These are phyloP conservation scores for Syzygium jambos DNA, from an alignment of 345 rosid genomes.

Conservation along the genomic window DNA sequence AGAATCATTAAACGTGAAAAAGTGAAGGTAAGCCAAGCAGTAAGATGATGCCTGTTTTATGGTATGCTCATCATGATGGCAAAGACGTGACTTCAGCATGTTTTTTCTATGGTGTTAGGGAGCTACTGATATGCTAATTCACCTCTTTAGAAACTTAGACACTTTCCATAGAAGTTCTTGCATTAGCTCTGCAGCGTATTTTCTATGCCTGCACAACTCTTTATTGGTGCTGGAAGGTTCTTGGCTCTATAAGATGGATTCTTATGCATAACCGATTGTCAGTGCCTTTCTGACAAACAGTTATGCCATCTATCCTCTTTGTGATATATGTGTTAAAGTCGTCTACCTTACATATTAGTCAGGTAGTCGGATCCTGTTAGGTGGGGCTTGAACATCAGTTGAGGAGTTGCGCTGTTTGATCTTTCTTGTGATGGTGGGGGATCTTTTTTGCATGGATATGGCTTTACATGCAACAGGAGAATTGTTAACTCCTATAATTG, in stretches of 20 bases:
- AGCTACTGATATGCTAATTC: background rate
- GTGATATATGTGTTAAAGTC: background rate
- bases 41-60: background rate
- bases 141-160: background rate
- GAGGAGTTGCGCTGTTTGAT: background rate
- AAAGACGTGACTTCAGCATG: background rate
- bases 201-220: background rate
- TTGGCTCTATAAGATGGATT: background rate
- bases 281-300: background rate
- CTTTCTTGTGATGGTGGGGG: background rate
- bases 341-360: background rate
- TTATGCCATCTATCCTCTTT: background rate
- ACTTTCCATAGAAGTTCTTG: background rate
- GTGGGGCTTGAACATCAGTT: background rate
- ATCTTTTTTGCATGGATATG: background rate
- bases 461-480: background rate
- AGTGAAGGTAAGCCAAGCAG: constrained; percentile 45
- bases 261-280: background rate
- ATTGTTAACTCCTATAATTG: background rate
- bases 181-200: background rate
- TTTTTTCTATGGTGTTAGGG: background rate
- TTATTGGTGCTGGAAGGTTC: background rate
- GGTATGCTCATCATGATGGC: background rate
- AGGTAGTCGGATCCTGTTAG: background rate
- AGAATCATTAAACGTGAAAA: constrained; percentile 91